Evolutionary conservation across 148 eudicot species (phyloP), one percentile per base, ranked within the genome.

Genomic region (Pouteria glomerata): DNA sequence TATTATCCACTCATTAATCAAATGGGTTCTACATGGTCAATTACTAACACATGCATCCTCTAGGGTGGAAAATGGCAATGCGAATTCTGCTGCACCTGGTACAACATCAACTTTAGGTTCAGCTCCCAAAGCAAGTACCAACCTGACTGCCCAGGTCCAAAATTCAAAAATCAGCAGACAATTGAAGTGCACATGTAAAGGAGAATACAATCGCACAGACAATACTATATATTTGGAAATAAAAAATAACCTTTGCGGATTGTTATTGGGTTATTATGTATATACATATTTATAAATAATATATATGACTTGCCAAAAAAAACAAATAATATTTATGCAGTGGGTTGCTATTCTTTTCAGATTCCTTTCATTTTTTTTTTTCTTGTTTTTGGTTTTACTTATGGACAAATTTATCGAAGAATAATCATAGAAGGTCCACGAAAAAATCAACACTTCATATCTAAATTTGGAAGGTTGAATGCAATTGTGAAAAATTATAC

Each of bases 81-180:
- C 97, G 78, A 77, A 82, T 68, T 92, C 92, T 15, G 77, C 80
- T 63, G 97, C 96, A 76, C 99, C 99, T 1, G 99, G 94, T 63
- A 87, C 96, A 65, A 77, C 60, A 82, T 95, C 96, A 69, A 89
- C 85, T 83, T 84, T 89, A 23, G 97, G 75, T 80, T 88, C 91
- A 83, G 99, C 94, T 82, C 99, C 99, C 86, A 95, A 76, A 67
- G 96, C 97, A 86, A 95, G 96, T 75, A 95, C 99, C 96, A 95
- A 85, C 99, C 99, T 95, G 87, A 90, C 98, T 89, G 91, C 88
- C 98, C 94, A 91, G 74, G 72, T 81, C 79, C 88, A 81, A 84
- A 73, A 83, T 74, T 45, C 34, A 66, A 72, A 76, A 80, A 73
- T 93, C 76, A 88, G 87, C 74, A 52, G 34, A 57, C 33, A 52